Evolutionary conservation across 2,329 filamentous ascomycete species (phyloP).

Genomic region (Rhynchosporium graminicola): DNA sequence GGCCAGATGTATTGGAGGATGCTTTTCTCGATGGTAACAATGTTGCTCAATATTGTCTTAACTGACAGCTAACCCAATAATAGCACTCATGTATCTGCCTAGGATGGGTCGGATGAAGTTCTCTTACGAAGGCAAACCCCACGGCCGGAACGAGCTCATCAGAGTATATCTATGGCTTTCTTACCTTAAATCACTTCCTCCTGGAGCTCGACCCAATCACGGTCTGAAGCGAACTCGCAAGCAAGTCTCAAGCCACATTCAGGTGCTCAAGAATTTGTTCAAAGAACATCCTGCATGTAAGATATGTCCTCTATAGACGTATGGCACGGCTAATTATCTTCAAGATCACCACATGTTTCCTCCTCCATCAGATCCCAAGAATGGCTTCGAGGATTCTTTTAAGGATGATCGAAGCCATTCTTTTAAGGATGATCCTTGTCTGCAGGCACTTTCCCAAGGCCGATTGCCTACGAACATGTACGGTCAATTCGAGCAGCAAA

Average conservation of each 20-base stretch:
- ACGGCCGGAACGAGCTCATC: constrained; percentile 71
- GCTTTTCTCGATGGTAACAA: constrained; percentile 66
- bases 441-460: constrained; percentile 58
- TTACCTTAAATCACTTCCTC: constrained; percentile 43
- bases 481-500: constrained; percentile 29
- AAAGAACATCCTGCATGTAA: constrained; percentile 63
- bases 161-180: constrained; percentile 66
- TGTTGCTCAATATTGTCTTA: background rate
- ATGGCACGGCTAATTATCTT: constrained; percentile 22
- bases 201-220: constrained; percentile 49
- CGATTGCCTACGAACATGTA: constrained; percentile 32
- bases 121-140: constrained; percentile 62
- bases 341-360: constrained; percentile 56
- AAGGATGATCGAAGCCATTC: constrained; percentile 58
- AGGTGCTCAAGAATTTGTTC: constrained; percentile 69
- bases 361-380: constrained; percentile 53
- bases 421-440: constrained; percentile 65
- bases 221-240: constrained; percentile 53
- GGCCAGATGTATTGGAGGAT: constrained; percentile 64
- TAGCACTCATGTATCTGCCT: constrained; percentile 65
- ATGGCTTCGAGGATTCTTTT: constrained; percentile 58
- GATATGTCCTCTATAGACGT: constrained; percentile 36
- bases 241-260: constrained; percentile 70
- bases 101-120: constrained; percentile 68
- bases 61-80: constrained; percentile 27